phyloP scores from a whole-genome alignment of 805 yeast species.

The Komagataella pseudopastoris region DNA sequence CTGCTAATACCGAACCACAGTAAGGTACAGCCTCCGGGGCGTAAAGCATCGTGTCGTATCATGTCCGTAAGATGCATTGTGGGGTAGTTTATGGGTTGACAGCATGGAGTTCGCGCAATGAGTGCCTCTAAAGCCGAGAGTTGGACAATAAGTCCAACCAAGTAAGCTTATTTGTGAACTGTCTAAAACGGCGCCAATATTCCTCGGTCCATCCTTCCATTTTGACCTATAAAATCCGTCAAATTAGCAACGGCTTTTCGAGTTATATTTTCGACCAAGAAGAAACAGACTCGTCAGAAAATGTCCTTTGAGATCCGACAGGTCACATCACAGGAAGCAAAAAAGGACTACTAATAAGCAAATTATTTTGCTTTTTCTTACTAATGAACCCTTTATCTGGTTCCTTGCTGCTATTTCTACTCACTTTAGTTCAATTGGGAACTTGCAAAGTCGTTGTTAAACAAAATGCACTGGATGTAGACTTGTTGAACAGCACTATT shows the following conservation, averaged over 20 bases:
- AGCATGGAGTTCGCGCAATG: not conserved
- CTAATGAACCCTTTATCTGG: not conserved
- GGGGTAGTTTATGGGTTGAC: not conserved
- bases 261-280: no score
- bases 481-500: not conserved
- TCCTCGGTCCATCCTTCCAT: no score
- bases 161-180: not conserved
- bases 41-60: not conserved
- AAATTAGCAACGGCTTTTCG: no score
- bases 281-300: not conserved
- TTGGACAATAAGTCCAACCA: not conserved
- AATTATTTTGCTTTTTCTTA: not conserved
- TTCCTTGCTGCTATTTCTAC: not conserved
- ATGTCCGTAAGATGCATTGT: not conserved
- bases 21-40: no score
- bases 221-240: no score
- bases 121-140: not conserved
- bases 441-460: not conserved
- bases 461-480: not conserved
- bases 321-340: not conserved
- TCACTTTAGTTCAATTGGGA: not conserved
- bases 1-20: no score
- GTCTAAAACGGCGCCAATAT: no score
- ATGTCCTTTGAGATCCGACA: not conserved
- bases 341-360: no score